Percentiles rank a stretch among this genome's conserved stretches.
Conservation (phyloP, 2,329 filamentous ascomycete genomes). For the Delphinella strobiligena region DNA sequence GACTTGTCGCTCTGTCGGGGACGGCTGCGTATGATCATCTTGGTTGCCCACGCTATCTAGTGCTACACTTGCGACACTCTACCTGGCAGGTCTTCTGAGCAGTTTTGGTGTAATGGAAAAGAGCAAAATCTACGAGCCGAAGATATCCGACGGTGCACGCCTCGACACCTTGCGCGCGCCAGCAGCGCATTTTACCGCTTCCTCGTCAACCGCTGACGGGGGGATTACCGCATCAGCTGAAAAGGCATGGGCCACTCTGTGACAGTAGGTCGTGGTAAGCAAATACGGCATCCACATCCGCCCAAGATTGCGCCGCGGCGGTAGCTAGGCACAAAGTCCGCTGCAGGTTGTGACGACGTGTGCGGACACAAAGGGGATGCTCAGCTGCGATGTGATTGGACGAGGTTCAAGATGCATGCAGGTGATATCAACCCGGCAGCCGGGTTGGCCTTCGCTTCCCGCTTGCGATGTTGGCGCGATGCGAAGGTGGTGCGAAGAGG, state of each 20-base stretch:
- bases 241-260: conserved; percentile 7
- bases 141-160: not conserved
- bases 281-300: conserved; percentile 5
- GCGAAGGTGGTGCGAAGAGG: conserved; percentile 5
- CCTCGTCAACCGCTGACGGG: conserved; percentile 8
- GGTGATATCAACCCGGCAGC: conserved; percentile 16
- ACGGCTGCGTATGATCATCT: not conserved
- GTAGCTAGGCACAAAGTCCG: conserved; percentile 8
- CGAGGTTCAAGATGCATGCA: conserved; percentile 12
- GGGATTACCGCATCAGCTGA: conserved; percentile 1
- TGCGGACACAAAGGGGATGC: conserved; percentile 4
- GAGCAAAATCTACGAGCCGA: not conserved
- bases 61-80: not conserved
- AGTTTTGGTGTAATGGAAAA: not conserved
- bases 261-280: conserved; percentile 8
- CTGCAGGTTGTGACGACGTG: conserved; percentile 4
- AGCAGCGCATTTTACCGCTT: not conserved
- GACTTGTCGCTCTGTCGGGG: not conserved
- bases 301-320: conserved; percentile 5
- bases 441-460: conserved; percentile 20
- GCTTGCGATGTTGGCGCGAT: conserved; percentile 11
- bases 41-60: not conserved
- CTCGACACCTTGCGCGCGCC: not conserved
- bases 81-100: not conserved
- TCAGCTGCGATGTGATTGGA: conserved; percentile 7